Evolutionary conservation across 2,329 filamentous ascomycete genomes (phyloP), one percentile per base, ranked within the genome.

Genomic region (Cercospora zeina): DNA sequence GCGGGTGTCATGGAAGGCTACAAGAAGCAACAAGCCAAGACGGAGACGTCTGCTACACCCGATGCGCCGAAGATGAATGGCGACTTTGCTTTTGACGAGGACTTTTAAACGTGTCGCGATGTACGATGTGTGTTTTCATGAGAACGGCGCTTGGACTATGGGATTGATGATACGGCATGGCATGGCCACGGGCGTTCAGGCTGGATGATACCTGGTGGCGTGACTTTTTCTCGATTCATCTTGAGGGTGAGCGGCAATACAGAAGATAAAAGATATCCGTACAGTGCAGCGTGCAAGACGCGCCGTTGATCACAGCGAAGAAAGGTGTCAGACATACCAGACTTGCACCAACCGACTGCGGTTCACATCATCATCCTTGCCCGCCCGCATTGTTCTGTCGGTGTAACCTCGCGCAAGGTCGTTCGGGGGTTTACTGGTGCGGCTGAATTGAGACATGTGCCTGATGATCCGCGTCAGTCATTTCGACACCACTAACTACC

Each of bases 1-100:
- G 93, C 95, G 37, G 95, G 95, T 83, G 93, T 99, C 78, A 96
- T 99, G 91, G 89, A 89, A 74, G 93, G 90, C 81, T 90, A 88
- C 71, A 89, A 89, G 66, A 72, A 73, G 69, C 69, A 70, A 53
- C 61, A 71, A 79, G 75, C 77, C 11, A 72, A 73, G 66, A 70
- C 67, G 55, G 71, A 74, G 59, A 51, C 19, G 19, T 66, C 58
- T 37, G 64, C 76, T 5, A 71, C 74, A 19, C 69, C 77, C 51
- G 78, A 80, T 59, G 75, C 80, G 76, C 81, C 66, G 80, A 84
- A 73, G 54, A 72, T 77, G 69, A 79, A 77, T 62, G 90, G 91
- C 67, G 91, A 93, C 81, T 96, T 99, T 81, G 84, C 80, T 77
- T 97, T 99, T 73, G 93, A 97, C 70, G 93, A 97, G 69, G 95